Percentiles rank a stretch among this genome's conserved stretches.
These are phyloP conservation scores for Nannochloris sp. DNA, from an alignment of 139 green algal genomes.

Conservation along the genomic window DNA sequence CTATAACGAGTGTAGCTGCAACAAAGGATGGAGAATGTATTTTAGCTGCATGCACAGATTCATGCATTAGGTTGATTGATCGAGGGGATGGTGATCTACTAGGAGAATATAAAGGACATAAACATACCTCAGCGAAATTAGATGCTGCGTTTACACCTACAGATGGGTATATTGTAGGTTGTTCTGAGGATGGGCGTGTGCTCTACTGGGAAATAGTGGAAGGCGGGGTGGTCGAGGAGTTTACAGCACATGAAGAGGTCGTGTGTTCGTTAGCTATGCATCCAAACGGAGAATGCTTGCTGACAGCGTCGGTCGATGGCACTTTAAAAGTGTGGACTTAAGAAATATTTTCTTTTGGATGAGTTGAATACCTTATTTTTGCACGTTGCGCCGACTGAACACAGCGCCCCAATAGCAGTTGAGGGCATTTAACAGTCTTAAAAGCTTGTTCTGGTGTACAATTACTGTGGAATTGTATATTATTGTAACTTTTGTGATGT, in stretches of 20 bases:
- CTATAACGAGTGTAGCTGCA: conserved; percentile 51
- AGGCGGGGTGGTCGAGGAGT: conserved; percentile 33
- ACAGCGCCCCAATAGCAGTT: too few relatives aligned
- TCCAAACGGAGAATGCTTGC: conserved; percentile 48
- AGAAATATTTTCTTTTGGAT: not conserved
- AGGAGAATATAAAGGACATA: conserved; percentile 66
- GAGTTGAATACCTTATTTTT: too few relatives aligned
- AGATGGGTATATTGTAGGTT: conserved; percentile 67
- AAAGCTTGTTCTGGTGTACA: too few relatives aligned
- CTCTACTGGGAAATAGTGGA: conserved; percentile 85
- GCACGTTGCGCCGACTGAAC: too few relatives aligned
- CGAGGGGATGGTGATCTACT: conserved; percentile 61
- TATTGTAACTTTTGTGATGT: not conserved
- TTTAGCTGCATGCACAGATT: conserved; percentile 73
- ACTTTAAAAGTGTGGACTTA: conserved; percentile 65
- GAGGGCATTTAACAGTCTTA: too few relatives aligned
- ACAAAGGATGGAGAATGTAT: conserved; percentile 44
- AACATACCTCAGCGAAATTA: conserved; percentile 56
- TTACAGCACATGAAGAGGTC: conserved; percentile 61
- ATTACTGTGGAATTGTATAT: too few relatives aligned
- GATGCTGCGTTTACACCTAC: conserved; percentile 63
- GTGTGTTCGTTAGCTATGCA: conserved; percentile 72
- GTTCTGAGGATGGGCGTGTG: conserved; percentile 70
- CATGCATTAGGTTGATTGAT: conserved; percentile 55
- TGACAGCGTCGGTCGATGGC: conserved; percentile 72